Percentiles rank a stretch among this genome's conserved stretches.
Conservation (phyloP, 2,329 filamentous ascomycete genomes). For the Gaeumannomyces tritici region DNA sequence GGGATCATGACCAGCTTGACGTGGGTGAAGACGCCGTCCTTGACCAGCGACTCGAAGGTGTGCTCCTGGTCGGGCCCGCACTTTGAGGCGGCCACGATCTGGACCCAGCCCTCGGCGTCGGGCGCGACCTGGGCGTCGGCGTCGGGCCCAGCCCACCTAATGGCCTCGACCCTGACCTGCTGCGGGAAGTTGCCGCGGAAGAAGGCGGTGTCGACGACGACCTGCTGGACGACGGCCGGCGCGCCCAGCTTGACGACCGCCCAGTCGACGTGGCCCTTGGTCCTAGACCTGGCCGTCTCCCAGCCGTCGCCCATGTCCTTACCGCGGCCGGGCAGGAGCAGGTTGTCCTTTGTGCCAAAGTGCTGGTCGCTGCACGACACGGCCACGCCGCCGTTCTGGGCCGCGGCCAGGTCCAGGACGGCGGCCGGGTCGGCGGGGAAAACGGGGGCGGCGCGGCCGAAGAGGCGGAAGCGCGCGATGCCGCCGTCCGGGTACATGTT, state of each 20-base stretch:
- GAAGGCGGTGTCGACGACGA: conserved; percentile 72
- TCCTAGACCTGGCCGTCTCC: conserved; percentile 71
- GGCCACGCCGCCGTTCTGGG: conserved; percentile 69
- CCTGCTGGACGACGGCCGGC: conserved; percentile 51
- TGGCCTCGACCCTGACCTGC: conserved; percentile 57
- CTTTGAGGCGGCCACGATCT: conserved; percentile 57
- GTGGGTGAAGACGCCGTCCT: conserved; percentile 60
- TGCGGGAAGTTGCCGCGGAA: conserved; percentile 80
- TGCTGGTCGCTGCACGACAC: conserved; percentile 74
- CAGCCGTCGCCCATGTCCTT: conserved; percentile 84
- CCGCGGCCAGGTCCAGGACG: conserved; percentile 67
- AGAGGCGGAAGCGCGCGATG: conserved; percentile 71
- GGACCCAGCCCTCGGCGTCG: conserved; percentile 52
- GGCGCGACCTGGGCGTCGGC: conserved; percentile 46
- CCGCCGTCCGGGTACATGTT: conserved; percentile 84
- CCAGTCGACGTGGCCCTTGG: conserved; percentile 69
- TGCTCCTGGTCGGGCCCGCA: conserved; percentile 67
- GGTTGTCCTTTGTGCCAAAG: conserved; percentile 56
- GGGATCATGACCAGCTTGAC: conserved; percentile 89
- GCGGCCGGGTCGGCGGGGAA: conserved; percentile 57
- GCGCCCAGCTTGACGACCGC: conserved; percentile 66
- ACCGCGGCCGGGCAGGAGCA: conserved; percentile 32
- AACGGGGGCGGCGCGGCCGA: conserved; percentile 66
- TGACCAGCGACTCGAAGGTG: conserved; percentile 46
- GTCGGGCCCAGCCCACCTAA: conserved; percentile 37